Percentiles rank a stretch among this genome's conserved stretches.
phyloP scores from a whole-genome alignment of 805 yeast species.

The Metschnikowia matae region DNA sequence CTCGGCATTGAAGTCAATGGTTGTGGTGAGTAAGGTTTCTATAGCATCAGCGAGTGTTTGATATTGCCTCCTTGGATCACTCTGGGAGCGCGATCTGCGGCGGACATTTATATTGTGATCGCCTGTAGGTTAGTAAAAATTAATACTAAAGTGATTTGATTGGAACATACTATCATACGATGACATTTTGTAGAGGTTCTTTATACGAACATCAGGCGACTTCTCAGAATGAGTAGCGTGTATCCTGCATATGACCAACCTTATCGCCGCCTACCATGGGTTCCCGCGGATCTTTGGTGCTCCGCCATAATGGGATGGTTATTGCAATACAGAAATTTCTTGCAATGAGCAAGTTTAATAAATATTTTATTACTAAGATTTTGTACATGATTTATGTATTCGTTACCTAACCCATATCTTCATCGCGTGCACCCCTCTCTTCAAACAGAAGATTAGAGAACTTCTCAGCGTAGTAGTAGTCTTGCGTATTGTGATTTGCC shows the following conservation, averaged over 20 bases:
- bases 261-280: not conserved
- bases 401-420: not conserved
- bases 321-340: too few species aligned
- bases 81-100: slow-evolving; percentile 7
- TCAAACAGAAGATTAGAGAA: slow-evolving; percentile 4
- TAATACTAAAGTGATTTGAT: not conserved
- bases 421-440: not conserved
- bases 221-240: not conserved
- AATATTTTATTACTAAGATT: not conserved
- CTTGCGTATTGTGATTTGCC: not conserved
- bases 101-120: slow-evolving; percentile 38
- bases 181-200: slow-evolving; percentile 26
- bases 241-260: not conserved
- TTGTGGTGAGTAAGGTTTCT: slow-evolving; percentile 29
- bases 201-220: not conserved
- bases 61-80: slow-evolving; percentile 23
- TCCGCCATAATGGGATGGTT: too few species aligned
- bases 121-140: slow-evolving; percentile 21
- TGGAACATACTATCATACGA: slow-evolving; percentile 41
- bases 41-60: slow-evolving; percentile 32
- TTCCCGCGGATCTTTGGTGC: not conserved
- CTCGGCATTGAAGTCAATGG: slow-evolving; percentile 10
- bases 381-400: not conserved
- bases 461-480: slow-evolving; percentile 3
- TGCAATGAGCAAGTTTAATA: too few species aligned